Evolutionary conservation across 305 asterid genomes (phyloP).

Genomic region (Salvia sclarea): DNA sequence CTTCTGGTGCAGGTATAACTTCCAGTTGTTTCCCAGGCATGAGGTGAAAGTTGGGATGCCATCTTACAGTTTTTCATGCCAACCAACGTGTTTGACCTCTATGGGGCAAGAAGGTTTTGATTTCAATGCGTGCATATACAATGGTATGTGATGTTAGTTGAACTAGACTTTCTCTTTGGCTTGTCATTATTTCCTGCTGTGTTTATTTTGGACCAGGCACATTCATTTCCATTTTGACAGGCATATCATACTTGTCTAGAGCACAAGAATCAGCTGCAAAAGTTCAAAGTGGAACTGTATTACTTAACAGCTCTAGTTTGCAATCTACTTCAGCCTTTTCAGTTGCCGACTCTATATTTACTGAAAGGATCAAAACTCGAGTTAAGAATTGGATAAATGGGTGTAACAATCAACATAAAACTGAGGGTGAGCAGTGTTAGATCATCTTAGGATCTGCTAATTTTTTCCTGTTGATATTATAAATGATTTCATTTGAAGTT

Average conservation of each 20-base stretch:
- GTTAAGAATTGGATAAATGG: conserved; percentile 70
- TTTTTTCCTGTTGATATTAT: conserved; percentile 13
- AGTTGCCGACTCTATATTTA: conserved; percentile 80
- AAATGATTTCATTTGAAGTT: conserved; percentile 31
- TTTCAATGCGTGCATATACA: conserved; percentile 85
- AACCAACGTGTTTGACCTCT: conserved; percentile 69
- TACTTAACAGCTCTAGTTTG: conserved; percentile 31
- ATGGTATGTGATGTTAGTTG: conserved; percentile 49
- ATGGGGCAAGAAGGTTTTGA: conserved; percentile 90
- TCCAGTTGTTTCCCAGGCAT: conserved; percentile 94
- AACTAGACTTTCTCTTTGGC: conserved; percentile 5
- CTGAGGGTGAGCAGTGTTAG: conserved; percentile 59
- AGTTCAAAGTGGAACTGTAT: conserved; percentile 47
- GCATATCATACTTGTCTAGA: conserved; percentile 88
- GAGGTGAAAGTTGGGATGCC: conserved; percentile 89
- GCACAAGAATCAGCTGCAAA: conserved; percentile 71
- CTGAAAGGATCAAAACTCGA: conserved; percentile 69
- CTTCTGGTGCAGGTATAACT: conserved; percentile 71
- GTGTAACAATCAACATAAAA: conserved; percentile 47
- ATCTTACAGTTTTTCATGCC: conserved; percentile 78
- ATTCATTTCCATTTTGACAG: conserved; percentile 42
- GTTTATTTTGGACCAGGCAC: conserved; percentile 19
- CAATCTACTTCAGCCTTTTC: conserved; percentile 53
- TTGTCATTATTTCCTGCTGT: conserved; percentile 19
- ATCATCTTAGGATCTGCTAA: conserved; percentile 19